A percentile compares a stretch with the other conserved stretches of the same genome.
Conservation (phyloP, 148 eudicot species). For the Fagopyrum tataricum region DNA sequence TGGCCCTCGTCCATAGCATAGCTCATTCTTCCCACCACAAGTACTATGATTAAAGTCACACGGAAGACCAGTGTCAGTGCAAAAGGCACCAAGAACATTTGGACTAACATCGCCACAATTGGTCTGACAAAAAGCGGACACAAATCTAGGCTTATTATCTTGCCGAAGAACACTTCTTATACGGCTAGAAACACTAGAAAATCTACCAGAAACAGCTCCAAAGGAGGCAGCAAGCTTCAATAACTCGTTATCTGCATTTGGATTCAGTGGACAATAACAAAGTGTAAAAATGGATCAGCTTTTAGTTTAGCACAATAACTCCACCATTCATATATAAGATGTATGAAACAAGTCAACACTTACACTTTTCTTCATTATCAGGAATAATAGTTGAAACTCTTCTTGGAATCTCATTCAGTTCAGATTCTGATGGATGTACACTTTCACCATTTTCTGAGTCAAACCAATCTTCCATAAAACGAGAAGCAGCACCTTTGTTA, state of each 20-base stretch:
- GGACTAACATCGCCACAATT: conserved; percentile 99
- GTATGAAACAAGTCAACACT: conserved; percentile 24
- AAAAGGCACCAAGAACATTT: conserved; percentile 89
- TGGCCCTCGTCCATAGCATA: conserved; percentile 94
- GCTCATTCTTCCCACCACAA: conserved; percentile 91
- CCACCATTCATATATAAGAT: background rate
- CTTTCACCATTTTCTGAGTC: conserved; percentile 35
- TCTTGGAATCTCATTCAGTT: conserved; percentile 36
- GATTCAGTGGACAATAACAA: background rate
- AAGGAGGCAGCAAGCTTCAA: conserved; percentile 75
- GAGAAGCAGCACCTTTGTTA: conserved; percentile 96
- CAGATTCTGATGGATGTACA: conserved; percentile 21
- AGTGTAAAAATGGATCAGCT: background rate
- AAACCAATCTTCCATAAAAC: conserved; percentile 97
- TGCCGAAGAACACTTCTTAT: conserved; percentile 69
- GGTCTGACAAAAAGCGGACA: conserved; percentile 90
- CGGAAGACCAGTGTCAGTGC: conserved; percentile 77
- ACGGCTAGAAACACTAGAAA: conserved; percentile 51
- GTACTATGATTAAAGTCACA: conserved; percentile 96
- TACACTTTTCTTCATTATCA: conserved; percentile 44
- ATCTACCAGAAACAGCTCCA: conserved; percentile 59
- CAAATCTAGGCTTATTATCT: conserved; percentile 65
- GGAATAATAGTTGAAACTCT: conserved; percentile 81
- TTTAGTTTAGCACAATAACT: background rate
- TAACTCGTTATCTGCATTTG: conserved; percentile 63